Evolutionary conservation across 805 yeast genomes (phyloP).

Genomic region (Candida ortonii): DNA sequence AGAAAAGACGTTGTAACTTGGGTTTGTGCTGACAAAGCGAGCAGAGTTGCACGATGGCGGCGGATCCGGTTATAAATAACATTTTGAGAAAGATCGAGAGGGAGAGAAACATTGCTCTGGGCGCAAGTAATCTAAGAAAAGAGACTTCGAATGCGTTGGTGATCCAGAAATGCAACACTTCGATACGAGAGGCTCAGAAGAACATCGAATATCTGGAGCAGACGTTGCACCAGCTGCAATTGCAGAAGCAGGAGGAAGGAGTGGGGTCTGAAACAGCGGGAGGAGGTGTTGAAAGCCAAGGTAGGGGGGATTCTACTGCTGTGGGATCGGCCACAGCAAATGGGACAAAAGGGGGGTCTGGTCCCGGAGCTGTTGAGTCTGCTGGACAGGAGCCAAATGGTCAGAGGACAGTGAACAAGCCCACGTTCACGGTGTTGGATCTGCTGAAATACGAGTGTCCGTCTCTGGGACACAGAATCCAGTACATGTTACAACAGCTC

Average conservation of each 20-base stretch:
- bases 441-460: constrained; percentile 91
- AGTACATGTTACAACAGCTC: constrained; percentile 90
- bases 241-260: constrained; percentile 28
- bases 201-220: constrained; percentile 87
- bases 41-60: no score
- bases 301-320: no score
- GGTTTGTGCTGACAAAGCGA: no score
- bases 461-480: constrained; percentile 89
- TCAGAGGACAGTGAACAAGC: constrained; percentile 27
- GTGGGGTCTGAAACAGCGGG: constrained; percentile 8
- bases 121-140: constrained; percentile 77
- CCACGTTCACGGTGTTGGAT: constrained; percentile 69
- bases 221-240: constrained; percentile 59
- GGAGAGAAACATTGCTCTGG: constrained; percentile 82
- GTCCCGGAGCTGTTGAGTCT: constrained; percentile 4
- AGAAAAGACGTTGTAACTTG: no score
- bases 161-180: constrained; percentile 85
- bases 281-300: no score
- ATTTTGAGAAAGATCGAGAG: constrained; percentile 83
- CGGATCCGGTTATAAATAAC: constrained; percentile 51
- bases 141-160: constrained; percentile 78
- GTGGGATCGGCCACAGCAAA: constrained; percentile 3
- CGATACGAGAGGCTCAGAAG: constrained; percentile 85
- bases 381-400: constrained; percentile 12
- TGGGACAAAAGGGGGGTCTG: constrained; percentile 2